Percentiles rank a stretch among this genome's conserved stretches.
Conservation (phyloP, 805 yeast species). For the Kuraishia capsulata region DNA sequence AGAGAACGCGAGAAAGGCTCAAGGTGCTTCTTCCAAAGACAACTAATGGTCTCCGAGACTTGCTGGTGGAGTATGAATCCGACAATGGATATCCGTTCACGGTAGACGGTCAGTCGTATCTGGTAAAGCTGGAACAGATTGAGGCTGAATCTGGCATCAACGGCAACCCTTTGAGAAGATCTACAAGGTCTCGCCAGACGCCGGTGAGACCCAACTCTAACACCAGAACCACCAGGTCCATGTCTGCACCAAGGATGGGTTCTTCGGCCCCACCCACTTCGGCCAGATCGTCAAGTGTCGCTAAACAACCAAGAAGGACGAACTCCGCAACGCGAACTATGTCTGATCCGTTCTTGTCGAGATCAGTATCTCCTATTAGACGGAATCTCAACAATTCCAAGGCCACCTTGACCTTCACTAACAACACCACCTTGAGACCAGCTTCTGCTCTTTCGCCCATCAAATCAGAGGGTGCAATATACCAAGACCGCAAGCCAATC, state of each 20-base stretch:
- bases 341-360: background rate
- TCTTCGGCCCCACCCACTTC: background rate
- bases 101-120: conserved; percentile 28
- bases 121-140: background rate
- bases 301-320: background rate
- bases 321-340: background rate
- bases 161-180: conserved; percentile 16
- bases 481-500: no score
- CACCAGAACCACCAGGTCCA: background rate
- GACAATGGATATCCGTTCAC: conserved; percentile 23
- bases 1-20: conserved; percentile 59
- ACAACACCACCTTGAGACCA: background rate
- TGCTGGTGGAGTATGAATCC: conserved; percentile 39
- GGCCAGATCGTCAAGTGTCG: background rate
- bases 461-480: background rate
- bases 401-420: conserved; percentile 1
- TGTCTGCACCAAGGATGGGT: conserved; percentile 6
- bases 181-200: conserved; percentile 1
- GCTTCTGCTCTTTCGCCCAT: background rate
- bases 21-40: conserved; percentile 61
- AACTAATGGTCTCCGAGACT: conserved; percentile 37
- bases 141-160: conserved; percentile 10
- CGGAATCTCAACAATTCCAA: background rate
- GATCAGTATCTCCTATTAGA: background rate
- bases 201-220: conserved; percentile 2